Evolutionary conservation across 257 asterid genomes (phyloP), one percentile per base, ranked within the genome.

Genomic region (Nicotiana knightiana): DNA sequence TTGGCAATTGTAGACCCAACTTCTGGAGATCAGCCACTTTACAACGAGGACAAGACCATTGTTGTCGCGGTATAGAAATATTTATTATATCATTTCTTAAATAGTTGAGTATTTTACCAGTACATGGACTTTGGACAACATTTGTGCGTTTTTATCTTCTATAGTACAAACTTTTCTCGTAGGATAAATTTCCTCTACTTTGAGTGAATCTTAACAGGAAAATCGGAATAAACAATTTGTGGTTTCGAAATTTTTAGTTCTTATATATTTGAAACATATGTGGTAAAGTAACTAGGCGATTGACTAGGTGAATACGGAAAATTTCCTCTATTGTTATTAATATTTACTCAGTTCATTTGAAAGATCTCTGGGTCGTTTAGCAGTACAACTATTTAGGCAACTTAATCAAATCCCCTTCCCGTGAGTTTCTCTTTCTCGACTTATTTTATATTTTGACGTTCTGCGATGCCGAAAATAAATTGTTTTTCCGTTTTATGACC

Each of bases 21-120:
- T 65, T 93, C 98, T 6, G 99, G 99, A 12, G 99, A 96, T 88
- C 99, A 96, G 82, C 99, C 99, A 46, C 89, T 96, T 6, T 96
- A 89, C 85, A 96, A 96, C n/a, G 94, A 96, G 87, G 99, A 96
- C 89, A 94, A 96, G 89, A 93, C 98, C 58, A 83, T 96, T 81
- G 87, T 91, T 84, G 99, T 96, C 85, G 92, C 98, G 85, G 99
- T 96, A 89, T 71, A 89, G 77, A 77, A 82, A 84, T 53, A 83
- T 63, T 80, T 79, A 26, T 57, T 28, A 13, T 48, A 73, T 30
- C 3, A 2, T 67, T 67, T 17, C 30, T 43, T 71, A 46, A 1
- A 46, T 71, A 75, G 62, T 48, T 51, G 24, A 13, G 15, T 73
- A 48, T 30, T 18, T 7, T 54, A 24, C 9, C 43, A 51, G 26